These are phyloP conservation scores for Backusella australiensis DNA, from an alignment of 192 early-diverging fungal genomes.

Conservation along the genomic window DNA sequence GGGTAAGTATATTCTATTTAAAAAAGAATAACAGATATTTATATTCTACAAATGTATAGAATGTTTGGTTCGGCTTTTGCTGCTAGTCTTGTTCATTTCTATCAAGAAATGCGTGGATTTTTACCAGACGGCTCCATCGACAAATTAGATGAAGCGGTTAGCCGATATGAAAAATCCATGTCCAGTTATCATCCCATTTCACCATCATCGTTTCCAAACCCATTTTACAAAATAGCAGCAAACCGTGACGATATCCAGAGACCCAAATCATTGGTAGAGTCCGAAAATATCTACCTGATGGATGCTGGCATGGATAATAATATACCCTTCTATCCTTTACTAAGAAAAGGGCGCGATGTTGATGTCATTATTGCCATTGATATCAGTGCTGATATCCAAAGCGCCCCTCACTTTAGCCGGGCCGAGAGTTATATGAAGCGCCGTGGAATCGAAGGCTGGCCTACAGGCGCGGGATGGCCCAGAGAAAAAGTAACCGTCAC, in stretches of 20 bases:
- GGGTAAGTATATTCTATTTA: slow-evolving; percentile 40
- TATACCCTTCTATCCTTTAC: slow-evolving; percentile 70
- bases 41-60: slow-evolving; percentile 4
- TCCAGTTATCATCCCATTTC: slow-evolving; percentile 61
- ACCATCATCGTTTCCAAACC: slow-evolving; percentile 66
- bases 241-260: slow-evolving; percentile 9
- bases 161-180: slow-evolving; percentile 51
- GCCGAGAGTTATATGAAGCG: slow-evolving; percentile 61
- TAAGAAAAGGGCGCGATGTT: slow-evolving; percentile 60
- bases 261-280: slow-evolving; percentile 28
- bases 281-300: slow-evolving; percentile 55
- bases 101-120: slow-evolving; percentile 43
- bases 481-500: slow-evolving; percentile 12
- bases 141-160: slow-evolving; percentile 39
- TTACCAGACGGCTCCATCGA: slow-evolving; percentile 35
- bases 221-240: slow-evolving; percentile 53
- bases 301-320: slow-evolving; percentile 85
- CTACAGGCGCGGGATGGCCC: slow-evolving; percentile 36
- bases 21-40: background rate
- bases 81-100: slow-evolving; percentile 50
- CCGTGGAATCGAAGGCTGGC: slow-evolving; percentile 58
- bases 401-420: slow-evolving; percentile 63
- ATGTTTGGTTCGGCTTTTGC: slow-evolving; percentile 51
- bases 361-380: slow-evolving; percentile 78
- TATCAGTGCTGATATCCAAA: slow-evolving; percentile 68